Conservation (phyloP, 163 green algal genomes). For the Chloroidium sp. region DNA sequence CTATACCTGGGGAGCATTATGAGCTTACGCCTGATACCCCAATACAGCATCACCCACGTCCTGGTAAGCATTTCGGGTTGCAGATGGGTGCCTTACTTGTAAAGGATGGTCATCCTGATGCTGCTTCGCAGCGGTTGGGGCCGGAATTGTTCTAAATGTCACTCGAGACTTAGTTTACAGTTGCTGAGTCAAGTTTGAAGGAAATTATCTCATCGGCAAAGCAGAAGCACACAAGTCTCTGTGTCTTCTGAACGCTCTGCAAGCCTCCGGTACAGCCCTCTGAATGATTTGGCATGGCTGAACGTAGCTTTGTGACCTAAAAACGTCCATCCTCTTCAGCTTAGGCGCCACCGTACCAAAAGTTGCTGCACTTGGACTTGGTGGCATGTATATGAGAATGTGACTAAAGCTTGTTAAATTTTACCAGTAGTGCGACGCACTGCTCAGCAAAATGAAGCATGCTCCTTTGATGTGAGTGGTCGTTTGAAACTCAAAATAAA, state of each 20-base stretch:
- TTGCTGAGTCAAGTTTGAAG: not conserved
- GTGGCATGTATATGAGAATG: not conserved
- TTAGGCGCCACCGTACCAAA: too few relatives aligned
- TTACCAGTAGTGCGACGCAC: too few relatives aligned
- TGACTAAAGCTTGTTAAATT: not conserved
- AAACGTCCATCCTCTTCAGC: too few relatives aligned
- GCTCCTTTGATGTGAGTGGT: not conserved
- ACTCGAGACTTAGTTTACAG: not conserved
- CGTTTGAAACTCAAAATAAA: not conserved
- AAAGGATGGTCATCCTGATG: not conserved
- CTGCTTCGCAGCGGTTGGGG: not conserved
- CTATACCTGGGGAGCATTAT: slow-evolving; percentile 33
- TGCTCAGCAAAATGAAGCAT: too few relatives aligned
- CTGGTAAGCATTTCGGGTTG: slow-evolving; percentile 31
- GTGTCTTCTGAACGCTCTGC: too few relatives aligned
- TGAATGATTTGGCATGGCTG: not conserved
- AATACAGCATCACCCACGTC: slow-evolving; percentile 44
- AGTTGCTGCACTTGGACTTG: too few relatives aligned
- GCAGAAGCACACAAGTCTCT: too few relatives aligned
- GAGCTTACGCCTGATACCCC: slow-evolving; percentile 17
- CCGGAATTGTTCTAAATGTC: not conserved
- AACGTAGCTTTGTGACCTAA: not conserved
- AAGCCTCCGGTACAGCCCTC: too few relatives aligned
- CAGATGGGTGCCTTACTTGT: not conserved
- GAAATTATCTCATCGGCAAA: not conserved